A percentile compares a stretch with the other conserved stretches of the same genome.
Conservation (phyloP, 2,329 filamentous ascomycete genomes). For the Ceratocystis lukuohia region DNA sequence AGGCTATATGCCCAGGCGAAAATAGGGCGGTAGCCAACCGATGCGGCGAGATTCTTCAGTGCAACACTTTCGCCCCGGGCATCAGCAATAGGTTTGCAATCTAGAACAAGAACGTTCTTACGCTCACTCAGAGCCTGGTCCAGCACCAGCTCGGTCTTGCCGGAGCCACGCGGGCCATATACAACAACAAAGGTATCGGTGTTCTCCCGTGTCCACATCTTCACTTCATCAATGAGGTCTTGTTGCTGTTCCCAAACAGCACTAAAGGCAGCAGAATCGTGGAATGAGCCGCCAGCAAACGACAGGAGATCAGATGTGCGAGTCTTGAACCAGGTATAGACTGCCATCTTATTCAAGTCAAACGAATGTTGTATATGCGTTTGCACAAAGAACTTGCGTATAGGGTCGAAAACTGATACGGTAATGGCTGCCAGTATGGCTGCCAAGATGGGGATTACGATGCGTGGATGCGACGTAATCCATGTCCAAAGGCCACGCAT, state of each 20-base stretch:
- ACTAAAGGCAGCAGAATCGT: constrained; percentile 55
- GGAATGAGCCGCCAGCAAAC: constrained; percentile 38
- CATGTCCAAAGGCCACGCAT: constrained; percentile 73
- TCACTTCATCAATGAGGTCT: constrained; percentile 66
- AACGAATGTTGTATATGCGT: constrained; percentile 69
- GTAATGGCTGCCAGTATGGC: constrained; percentile 72
- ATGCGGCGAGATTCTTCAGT: constrained; percentile 63
- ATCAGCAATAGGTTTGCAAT: constrained; percentile 88
- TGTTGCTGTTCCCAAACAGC: constrained; percentile 82
- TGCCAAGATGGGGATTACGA: constrained; percentile 71
- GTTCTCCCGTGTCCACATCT: constrained; percentile 75
- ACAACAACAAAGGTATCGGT: constrained; percentile 87
- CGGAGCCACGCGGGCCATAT: constrained; percentile 81
- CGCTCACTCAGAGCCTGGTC: constrained; percentile 68
- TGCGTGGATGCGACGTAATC: constrained; percentile 71
- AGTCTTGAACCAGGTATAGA: constrained; percentile 70
- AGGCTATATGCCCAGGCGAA: constrained; percentile 96
- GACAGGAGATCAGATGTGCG: constrained; percentile 54
- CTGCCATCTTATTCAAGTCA: constrained; percentile 55
- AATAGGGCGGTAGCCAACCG: constrained; percentile 82
- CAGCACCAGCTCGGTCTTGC: constrained; percentile 76
- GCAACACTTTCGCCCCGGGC: constrained; percentile 76
- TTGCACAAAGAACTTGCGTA: constrained; percentile 85
- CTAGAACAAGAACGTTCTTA: constrained; percentile 67
- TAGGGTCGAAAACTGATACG: constrained; percentile 83